Base-by-base conservation (phyloP, 441 rosid genomes). In the Euphorbia corollata region DNA sequence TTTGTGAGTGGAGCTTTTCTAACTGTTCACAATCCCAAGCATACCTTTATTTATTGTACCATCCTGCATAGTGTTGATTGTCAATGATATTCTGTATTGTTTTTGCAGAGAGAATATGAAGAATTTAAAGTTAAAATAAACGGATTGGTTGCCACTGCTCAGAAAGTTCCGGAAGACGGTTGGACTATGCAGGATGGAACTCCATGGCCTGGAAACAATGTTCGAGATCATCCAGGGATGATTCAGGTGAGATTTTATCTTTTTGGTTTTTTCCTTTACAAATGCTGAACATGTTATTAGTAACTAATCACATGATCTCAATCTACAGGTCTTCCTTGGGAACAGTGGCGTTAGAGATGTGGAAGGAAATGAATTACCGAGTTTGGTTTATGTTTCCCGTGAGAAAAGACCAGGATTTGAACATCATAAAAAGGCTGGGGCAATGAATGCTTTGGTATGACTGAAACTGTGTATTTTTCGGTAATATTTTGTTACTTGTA, bases 161-260 rank as follows among this genome's bases (percentile, higher is more conserved):
- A 83, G 71, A 94, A 94, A 85, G 97, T 88, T 62, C 99, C 99
- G 3, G 99, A 94, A 71, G 99, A 94, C 51, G 99, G 99, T 70
- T 94, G 99, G 99, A 91, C 97, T 10, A 91, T 94, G 99, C 99
- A 94, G 82, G 98, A 94, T 65, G 99, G 98, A 48, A 91, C 99
- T 61, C 96, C 94, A 43, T 94, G 98, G 97, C 99, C 99, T 2
- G 99, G 99, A 68, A 94, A 94, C 76, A 88, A 82, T 74, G 87
- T 85, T 24, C 78, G 96, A 61, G 97, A 91, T 71, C 96, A 93
- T 76, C 97, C 91, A 43, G 96, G 96, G 71, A 91, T 87, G 97
- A 91, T 91, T 68, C 97, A 91, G 95, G 96, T 91, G 32, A 76
- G 83, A 63, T 72, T n/a, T n/a, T 6, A 53, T n/a, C 19, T 53